Conservation (phyloP, 129 eudicot species). For the Ambrosia trifida region DNA sequence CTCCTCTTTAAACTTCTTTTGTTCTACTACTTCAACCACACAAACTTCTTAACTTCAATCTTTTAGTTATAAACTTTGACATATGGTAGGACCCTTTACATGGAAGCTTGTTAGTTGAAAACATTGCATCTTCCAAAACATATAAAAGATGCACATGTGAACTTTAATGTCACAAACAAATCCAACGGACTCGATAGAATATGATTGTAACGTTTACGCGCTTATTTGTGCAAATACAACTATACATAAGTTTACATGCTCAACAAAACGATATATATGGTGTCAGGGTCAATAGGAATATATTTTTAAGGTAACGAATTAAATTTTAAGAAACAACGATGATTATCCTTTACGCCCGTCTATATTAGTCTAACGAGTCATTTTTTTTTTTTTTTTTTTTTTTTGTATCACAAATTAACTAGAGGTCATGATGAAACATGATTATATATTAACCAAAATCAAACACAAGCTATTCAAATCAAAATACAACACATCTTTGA, state of each 20-base stretch:
- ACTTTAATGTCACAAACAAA: constrained; percentile 35
- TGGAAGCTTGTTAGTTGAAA: constrained; percentile 39
- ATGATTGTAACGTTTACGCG: constrained; percentile 19
- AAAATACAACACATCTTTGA: no score
- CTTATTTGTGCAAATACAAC: constrained; percentile 7
- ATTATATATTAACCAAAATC: neutral
- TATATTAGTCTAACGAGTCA: no score
- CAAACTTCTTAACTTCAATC: constrained; percentile 33
- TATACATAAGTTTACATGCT: neutral
- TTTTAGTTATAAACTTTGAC: constrained; percentile 30
- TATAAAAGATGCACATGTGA: constrained; percentile 41
- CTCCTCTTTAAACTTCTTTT: constrained; percentile 37
- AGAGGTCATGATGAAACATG: neutral
- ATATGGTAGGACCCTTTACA: constrained; percentile 39
- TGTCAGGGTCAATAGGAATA: neutral
- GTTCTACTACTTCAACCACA: constrained; percentile 39
- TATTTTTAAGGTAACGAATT: neutral
- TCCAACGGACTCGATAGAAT: constrained; percentile 22
- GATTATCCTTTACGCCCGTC: neutral
- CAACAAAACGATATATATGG: neutral
- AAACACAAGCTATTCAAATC: no score
- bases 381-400: no score
- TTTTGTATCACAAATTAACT: neutral
- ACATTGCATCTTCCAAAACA: constrained; percentile 41
- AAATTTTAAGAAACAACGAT: neutral